Evolutionary conservation across 1,284 basidiomycete genomes (phyloP), one percentile per base, ranked within the genome.

Genomic region (Cerrena zonata): DNA sequence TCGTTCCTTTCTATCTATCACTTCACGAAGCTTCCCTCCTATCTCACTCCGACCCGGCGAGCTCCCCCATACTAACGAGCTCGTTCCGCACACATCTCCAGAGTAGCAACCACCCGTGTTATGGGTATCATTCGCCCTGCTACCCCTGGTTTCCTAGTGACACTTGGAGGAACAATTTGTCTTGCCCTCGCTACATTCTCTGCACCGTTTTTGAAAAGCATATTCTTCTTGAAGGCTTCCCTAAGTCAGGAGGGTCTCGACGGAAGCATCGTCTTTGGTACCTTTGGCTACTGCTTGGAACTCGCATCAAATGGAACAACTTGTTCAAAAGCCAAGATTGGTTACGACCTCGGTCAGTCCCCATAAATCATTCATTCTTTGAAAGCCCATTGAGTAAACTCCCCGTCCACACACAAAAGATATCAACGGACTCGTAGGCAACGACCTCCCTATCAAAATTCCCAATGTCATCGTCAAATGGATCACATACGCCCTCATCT

Each of bases 151-250:
- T 89, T 91, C 61, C 47, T 94, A 47, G 74, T 90, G 56, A 91
- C 88, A 19, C 76, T 91, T 50, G 67, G 75, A 30, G 89, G 91
- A 1, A 84, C 89, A 2, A 68, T 78, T 54, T 72, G 93, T 39
- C 80, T 95, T 45, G 87, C 84, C 5, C 65, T 93, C 42, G 91
- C 92, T 36, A 85, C 86, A 19, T 94, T 94, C 73, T 89, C 84
- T 55, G 89, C 91, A 5, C 92, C 92, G 0, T 79, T 83, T 62
- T 75, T 94, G 71, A 93, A 90, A 67, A 84, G 84, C 2, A 69
- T 94, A 36, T 92, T 79, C 70, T 94, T 94, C 67, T 82, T 94
- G 62, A 82, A 85, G 62, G 92, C 90, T 1, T 77, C 69, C 1
- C 77, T 90, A 50, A 60, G 71, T 0, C 67, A 71, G 4, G 68